Conservation (phyloP, 495 filamentous ascomycete genomes). For the Podospora comata region DNA sequence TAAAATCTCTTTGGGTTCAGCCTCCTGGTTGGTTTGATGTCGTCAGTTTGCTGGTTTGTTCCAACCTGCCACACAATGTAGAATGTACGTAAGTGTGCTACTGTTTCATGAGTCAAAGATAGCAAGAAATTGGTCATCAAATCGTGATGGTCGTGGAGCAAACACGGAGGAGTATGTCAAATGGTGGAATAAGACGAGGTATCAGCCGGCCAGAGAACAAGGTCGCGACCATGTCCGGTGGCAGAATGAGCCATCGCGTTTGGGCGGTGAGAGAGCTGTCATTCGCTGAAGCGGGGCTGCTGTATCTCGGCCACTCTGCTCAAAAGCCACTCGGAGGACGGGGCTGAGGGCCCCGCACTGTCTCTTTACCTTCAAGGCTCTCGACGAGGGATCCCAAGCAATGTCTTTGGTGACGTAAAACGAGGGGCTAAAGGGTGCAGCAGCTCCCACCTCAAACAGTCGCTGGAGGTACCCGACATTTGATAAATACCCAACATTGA, state of each 20-base stretch:
- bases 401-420: neutral
- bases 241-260: neutral
- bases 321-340: neutral
- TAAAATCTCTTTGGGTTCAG: neutral
- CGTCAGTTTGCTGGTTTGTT: neutral
- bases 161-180: too few species aligned
- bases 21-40: neutral
- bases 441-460: neutral
- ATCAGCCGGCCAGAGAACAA: neutral
- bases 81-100: too few species aligned
- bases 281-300: neutral
- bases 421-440: neutral
- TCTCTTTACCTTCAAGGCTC: neutral
- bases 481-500: neutral
- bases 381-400: neutral
- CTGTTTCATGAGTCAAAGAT: neutral
- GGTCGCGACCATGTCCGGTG: neutral
- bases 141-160: neutral
- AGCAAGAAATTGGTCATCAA: neutral
- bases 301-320: too few species aligned
- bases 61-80: too few species aligned
- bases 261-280: neutral
- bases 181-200: neutral
- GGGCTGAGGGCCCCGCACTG: neutral
- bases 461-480: neutral